Conservation (phyloP, 2,329 filamentous ascomycete species). For the Ophiostoma novo-ulmi region DNA sequence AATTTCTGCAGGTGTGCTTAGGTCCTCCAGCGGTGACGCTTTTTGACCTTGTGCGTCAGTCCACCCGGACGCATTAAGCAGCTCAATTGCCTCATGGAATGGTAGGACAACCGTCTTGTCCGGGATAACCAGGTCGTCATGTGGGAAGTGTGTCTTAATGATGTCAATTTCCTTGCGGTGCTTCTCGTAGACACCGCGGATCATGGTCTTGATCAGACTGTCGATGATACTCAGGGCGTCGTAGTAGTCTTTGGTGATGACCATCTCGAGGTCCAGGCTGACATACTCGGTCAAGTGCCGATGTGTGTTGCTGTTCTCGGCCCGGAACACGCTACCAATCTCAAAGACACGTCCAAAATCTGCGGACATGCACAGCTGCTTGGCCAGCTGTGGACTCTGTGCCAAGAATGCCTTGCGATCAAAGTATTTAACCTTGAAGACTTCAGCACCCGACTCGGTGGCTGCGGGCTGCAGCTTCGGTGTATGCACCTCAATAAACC, state of each 20-base stretch:
- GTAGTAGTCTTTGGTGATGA: conserved; percentile 81
- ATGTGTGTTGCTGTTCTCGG: conserved; percentile 93
- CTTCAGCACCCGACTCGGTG: conserved; percentile 84
- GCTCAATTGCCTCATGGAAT: conserved; percentile 71
- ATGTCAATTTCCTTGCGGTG: conserved; percentile 63
- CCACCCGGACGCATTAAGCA: conserved; percentile 76
- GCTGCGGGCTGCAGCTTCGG: conserved; percentile 87
- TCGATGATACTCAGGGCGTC: conserved; percentile 79
- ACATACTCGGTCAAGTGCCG: conserved; percentile 93
- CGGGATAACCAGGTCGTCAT: conserved; percentile 79
- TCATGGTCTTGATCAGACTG: conserved; percentile 66
- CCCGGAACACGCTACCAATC: conserved; percentile 83
- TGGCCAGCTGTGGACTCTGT: conserved; percentile 85
- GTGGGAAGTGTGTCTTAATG: conserved; percentile 78
- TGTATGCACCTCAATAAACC: conserved; percentile 90
- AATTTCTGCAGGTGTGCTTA: conserved; percentile 81
- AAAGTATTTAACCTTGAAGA: conserved; percentile 92
- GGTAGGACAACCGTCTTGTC: conserved; percentile 77
- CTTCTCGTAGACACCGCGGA: conserved; percentile 49
- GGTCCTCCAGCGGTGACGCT: conserved; percentile 68
- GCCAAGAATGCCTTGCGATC: conserved; percentile 80
- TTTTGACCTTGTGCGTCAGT: conserved; percentile 69
- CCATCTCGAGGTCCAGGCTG: conserved; percentile 88
- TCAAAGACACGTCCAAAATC: conserved; percentile 89
- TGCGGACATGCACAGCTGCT: conserved; percentile 86